Conservation (phyloP, 257 asterid genomes). For the Solanum appendiculatum region DNA sequence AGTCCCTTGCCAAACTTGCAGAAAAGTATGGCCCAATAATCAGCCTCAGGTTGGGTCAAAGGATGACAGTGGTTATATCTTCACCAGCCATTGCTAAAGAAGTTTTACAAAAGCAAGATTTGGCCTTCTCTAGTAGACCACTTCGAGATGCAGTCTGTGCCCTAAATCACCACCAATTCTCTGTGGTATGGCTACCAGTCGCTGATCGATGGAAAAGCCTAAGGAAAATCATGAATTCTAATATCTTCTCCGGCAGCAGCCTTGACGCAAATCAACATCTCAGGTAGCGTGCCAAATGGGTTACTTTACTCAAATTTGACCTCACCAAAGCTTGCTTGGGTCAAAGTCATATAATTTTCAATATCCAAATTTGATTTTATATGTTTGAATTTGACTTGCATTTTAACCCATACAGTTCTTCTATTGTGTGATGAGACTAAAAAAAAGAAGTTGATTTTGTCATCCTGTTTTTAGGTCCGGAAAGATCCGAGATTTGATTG, state of each 20-base stretch:
- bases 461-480: constrained; percentile 8
- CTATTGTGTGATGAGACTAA: not conserved
- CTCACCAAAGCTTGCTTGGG: no score
- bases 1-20: constrained; percentile 13
- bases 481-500: constrained; percentile 55
- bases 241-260: constrained; percentile 46
- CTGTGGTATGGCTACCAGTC: constrained; percentile 9
- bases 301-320: not conserved
- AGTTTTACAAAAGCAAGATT: constrained; percentile 10
- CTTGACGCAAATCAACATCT: constrained; percentile 60
- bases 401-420: not conserved
- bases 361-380: not conserved
- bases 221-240: constrained; percentile 14
- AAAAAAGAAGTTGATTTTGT: no score
- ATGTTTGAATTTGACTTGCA: not conserved
- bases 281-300: constrained; percentile 6
- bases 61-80: constrained; percentile 1
- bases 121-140: constrained; percentile 5
- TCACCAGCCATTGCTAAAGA: not conserved
- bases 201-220: constrained; percentile 7
- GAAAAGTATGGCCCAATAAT: constrained; percentile 12
- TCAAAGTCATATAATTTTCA: not conserved
- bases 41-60: not conserved
- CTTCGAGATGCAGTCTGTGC: constrained; percentile 5
- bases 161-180: not conserved